Evolutionary conservation across 495 filamentous ascomycete genomes (phyloP).

Genomic region (Penicillium desertorum): DNA sequence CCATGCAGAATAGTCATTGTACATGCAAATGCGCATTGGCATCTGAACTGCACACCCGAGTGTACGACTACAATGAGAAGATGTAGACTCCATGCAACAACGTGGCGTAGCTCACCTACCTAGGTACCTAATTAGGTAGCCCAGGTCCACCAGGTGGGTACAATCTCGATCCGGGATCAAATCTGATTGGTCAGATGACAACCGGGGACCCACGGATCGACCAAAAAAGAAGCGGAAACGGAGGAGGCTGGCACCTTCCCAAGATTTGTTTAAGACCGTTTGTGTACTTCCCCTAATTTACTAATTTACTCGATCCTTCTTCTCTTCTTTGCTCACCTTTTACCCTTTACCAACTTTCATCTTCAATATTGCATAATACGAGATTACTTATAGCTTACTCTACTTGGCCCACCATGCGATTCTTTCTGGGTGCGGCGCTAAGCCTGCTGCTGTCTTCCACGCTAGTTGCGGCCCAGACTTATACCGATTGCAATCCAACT

Average conservation of each 20-base stretch:
- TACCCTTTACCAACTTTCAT: constrained; percentile 8
- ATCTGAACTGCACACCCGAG: constrained; percentile 1
- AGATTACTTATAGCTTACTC: not conserved
- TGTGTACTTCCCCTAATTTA: not conserved
- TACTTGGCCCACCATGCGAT: constrained; percentile 28
- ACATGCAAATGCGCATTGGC: not conserved
- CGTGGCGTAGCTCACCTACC: constrained; percentile 12
- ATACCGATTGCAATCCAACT: constrained; percentile 71
- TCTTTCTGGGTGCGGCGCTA: constrained; percentile 28
- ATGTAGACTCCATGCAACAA: constrained; percentile 9
- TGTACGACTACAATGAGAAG: not conserved
- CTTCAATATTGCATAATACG: not conserved
- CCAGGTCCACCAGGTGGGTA: not conserved
- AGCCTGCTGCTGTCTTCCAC: constrained; percentile 32
- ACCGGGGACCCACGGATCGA: constrained; percentile 24
- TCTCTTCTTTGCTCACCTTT: constrained; percentile 8
- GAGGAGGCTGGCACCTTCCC: constrained; percentile 23
- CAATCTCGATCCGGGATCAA: not conserved
- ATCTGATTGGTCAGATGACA: constrained; percentile 19
- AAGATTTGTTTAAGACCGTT: not conserved
- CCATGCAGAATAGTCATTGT: not conserved
- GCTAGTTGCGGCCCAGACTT: constrained; percentile 68
- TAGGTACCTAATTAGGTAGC: too few relatives aligned
- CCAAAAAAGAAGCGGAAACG: constrained; percentile 11
- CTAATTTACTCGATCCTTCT: constrained; percentile 3